Percentiles rank a stretch among this genome's conserved stretches.
Conservation (phyloP, 225 moss, liverwort and hornwort genomes). For the Sphagnum tenellum region DNA sequence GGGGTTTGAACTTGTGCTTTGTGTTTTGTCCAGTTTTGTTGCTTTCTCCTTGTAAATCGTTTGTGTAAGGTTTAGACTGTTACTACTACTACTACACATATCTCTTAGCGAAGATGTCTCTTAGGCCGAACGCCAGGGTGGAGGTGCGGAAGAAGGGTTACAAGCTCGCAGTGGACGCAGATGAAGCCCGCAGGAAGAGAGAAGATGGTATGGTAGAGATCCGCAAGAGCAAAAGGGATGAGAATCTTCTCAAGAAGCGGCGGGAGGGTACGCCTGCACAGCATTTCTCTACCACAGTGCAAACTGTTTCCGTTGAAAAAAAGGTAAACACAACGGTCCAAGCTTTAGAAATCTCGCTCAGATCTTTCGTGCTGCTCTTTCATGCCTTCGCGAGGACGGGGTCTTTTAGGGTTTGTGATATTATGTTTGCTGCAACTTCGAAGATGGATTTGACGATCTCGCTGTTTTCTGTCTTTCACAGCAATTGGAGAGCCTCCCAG, state of each 20-base stretch:
- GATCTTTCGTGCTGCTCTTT: too few species aligned
- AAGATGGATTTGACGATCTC: not conserved
- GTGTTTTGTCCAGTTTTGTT: too few species aligned
- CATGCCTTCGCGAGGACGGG: not conserved
- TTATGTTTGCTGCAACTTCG: not conserved
- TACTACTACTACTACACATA: too few species aligned
- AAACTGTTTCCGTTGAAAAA: constrained; percentile 71
- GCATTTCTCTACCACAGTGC: constrained; percentile 55
- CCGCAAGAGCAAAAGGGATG: constrained; percentile 95
- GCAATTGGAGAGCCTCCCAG: constrained; percentile 94
- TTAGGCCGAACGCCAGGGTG: constrained; percentile 79
- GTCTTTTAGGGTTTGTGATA: not conserved
- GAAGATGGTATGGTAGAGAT: constrained; percentile 99
- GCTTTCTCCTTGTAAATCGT: too few species aligned
- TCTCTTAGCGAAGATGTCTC: constrained; percentile 45
- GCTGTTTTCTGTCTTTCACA: constrained; percentile 23
- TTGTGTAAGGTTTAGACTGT: too few species aligned
- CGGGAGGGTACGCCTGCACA: constrained; percentile 83
- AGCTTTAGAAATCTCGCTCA: too few species aligned
- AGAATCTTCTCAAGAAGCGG: constrained; percentile 85
- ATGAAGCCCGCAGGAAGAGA: constrained; percentile 92
- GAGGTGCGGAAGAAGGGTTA: constrained; percentile 95
- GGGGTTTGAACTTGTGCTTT: too few species aligned
- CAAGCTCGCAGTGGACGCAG: constrained; percentile 95
- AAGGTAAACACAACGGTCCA: constrained; percentile 35